Evolutionary conservation across 345 rosid genomes (phyloP).

Genomic region (Boechera divaricarpa): DNA sequence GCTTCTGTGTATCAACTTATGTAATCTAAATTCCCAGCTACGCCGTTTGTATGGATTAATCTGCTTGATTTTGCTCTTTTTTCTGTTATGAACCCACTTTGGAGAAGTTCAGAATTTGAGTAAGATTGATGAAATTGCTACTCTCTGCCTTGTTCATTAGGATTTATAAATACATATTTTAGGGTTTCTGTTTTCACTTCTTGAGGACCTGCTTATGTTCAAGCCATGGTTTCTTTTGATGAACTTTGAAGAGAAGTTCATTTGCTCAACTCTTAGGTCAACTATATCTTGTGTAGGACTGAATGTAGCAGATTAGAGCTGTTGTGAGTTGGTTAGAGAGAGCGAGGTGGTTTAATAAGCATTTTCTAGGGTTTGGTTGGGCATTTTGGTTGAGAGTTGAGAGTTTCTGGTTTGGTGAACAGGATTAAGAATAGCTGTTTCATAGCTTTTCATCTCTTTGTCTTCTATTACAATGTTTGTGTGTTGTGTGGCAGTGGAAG

Average conservation of each 20-base stretch:
- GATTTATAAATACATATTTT: constrained; percentile 7
- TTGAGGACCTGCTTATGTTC: not conserved
- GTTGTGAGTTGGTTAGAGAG: constrained; percentile 5
- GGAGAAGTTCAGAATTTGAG: constrained; percentile 1
- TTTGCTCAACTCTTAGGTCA: not conserved
- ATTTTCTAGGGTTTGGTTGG: not conserved
- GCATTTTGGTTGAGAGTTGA: not conserved
- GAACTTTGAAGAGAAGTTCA: not conserved
- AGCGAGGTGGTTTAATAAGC: not conserved
- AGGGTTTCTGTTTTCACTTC: not conserved
- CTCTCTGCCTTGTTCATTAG: not conserved
- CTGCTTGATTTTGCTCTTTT: not conserved
- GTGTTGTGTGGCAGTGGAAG: constrained; percentile 50
- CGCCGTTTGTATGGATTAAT: not conserved
- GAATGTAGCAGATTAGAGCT: not conserved
- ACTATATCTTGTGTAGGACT: not conserved
- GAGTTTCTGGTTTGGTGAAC: not conserved
- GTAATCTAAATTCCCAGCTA: not conserved
- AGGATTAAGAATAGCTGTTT: constrained; percentile 1
- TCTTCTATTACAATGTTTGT: not conserved
- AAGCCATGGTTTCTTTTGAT: not conserved
- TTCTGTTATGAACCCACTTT: not conserved
- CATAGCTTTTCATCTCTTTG: not conserved
- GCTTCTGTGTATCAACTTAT: not conserved
- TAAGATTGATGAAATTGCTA: constrained; percentile 4